Percentiles rank a stretch among this genome's conserved stretches.
These are phyloP conservation scores for Colletotrichum godetiae DNA, from an alignment of 2,329 filamentous ascomycete genomes.

Conservation along the genomic window DNA sequence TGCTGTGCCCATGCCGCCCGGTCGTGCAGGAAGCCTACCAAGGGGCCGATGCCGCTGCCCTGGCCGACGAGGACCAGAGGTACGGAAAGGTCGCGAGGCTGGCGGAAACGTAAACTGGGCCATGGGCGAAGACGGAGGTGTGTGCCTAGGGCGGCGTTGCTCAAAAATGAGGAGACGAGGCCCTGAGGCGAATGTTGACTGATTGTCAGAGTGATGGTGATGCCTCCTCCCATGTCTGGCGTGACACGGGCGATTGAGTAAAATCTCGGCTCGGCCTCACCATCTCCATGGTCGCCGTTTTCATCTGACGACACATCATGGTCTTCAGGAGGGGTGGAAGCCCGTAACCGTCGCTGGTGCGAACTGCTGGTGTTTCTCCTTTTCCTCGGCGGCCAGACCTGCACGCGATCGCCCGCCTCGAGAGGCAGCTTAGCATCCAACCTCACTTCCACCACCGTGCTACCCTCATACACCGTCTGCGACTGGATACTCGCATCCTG, in stretches of 20 bases:
- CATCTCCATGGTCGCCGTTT: too few species aligned
- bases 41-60: conserved; percentile 16
- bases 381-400: conserved; percentile 26
- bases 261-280: conserved; percentile 27
- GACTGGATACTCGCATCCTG: conserved; percentile 26
- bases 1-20: neutral
- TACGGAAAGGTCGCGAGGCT: conserved; percentile 13
- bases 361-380: neutral
- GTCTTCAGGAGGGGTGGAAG: neutral
- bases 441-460: conserved; percentile 8
- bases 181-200: conserved; percentile 27
- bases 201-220: conserved; percentile 22
- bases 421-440: conserved; percentile 22
- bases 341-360: neutral
- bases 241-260: conserved; percentile 28
- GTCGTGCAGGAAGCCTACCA: conserved; percentile 29
- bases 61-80: conserved; percentile 23
- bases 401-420: conserved; percentile 27
- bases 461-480: conserved; percentile 11
- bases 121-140: conserved; percentile 23
- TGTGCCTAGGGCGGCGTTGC: conserved; percentile 10
- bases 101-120: conserved; percentile 25
- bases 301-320: neutral
- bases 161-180: conserved; percentile 20
- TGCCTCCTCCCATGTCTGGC: neutral